These are phyloP conservation scores for Plasmopara muralis DNA, from an alignment of 352 stramenopile genomes.

Conservation along the genomic window DNA sequence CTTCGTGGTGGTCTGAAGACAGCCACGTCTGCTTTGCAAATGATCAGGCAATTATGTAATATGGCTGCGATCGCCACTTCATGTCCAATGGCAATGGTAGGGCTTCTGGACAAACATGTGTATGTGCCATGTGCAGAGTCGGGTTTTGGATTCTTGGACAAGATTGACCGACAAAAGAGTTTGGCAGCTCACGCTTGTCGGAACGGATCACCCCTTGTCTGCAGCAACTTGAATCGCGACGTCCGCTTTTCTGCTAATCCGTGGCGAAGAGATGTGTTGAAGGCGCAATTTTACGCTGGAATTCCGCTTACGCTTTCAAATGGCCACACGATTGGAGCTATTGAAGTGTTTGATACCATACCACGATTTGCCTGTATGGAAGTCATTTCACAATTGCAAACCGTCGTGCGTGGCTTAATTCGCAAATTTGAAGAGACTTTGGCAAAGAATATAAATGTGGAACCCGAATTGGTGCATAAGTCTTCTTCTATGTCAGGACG, in stretches of 20 bases:
- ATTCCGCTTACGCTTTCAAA: conserved; percentile 80
- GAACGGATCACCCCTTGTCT: conserved; percentile 66
- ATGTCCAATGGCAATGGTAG: conserved; percentile 57
- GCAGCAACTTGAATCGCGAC: conserved; percentile 63
- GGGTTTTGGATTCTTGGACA: conserved; percentile 27
- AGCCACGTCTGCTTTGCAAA: conserved; percentile 30
- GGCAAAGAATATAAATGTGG: conserved; percentile 40
- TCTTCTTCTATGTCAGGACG: conserved; percentile 52
- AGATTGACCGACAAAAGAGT: conserved; percentile 53
- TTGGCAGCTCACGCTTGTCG: conserved; percentile 68
- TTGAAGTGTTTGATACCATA: conserved; percentile 69
- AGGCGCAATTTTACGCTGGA: conserved; percentile 69
- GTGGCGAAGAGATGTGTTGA: conserved; percentile 51
- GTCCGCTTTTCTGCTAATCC: conserved; percentile 71
- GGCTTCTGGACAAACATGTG: conserved; percentile 63
- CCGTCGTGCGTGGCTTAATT: conserved; percentile 62
- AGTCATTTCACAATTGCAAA: conserved; percentile 68
- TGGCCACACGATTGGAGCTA: conserved; percentile 64
- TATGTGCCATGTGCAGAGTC: conserved; percentile 58
- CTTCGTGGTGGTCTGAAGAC: conserved; percentile 43
- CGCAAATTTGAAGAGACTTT: conserved; percentile 79
- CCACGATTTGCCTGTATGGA: conserved; percentile 63
- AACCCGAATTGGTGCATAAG: conserved; percentile 45
- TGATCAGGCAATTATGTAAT: conserved; percentile 64
- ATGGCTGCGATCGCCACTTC: conserved; percentile 78